A percentile compares a stretch with the other conserved stretches of the same genome.
These are phyloP conservation scores for Vigna trinervia DNA, from an alignment of 306 rosid species.

Conservation along the genomic window DNA sequence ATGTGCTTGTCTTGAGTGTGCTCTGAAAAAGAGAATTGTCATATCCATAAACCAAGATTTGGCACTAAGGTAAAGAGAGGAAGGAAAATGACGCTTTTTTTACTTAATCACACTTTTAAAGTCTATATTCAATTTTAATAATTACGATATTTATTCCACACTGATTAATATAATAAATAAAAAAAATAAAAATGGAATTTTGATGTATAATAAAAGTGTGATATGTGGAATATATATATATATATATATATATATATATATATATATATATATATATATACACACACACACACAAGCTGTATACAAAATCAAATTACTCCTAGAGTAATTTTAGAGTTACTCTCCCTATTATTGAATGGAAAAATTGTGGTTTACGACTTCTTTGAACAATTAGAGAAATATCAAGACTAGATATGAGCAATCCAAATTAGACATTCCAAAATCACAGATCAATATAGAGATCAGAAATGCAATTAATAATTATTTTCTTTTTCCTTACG, in stretches of 20 bases:
- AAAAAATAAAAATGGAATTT: too few relatives aligned
- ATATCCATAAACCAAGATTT: slow-evolving; percentile 29
- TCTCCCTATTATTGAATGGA: background rate
- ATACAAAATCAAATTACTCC: too few relatives aligned
- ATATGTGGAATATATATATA: too few relatives aligned
- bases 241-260: too few relatives aligned
- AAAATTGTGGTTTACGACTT: too few relatives aligned
- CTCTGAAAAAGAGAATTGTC: slow-evolving; percentile 57
- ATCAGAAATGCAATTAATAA: background rate
- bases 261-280: too few relatives aligned
- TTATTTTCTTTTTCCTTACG: slow-evolving; percentile 61
- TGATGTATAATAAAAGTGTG: too few relatives aligned
- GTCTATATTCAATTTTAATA: background rate
- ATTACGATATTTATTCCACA: background rate
- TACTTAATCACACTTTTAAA: background rate
- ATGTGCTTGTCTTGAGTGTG: slow-evolving; percentile 91
- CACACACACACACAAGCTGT: too few relatives aligned
- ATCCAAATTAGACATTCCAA: background rate
- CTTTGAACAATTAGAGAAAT: background rate
- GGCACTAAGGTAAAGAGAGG: background rate
- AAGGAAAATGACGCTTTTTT: background rate
- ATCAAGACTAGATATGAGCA: background rate
- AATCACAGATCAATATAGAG: background rate
- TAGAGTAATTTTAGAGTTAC: too few relatives aligned
- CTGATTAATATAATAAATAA: background rate